Conservation (phyloP, 352 stramenopile species). For the Elongisporangium undulatum region DNA sequence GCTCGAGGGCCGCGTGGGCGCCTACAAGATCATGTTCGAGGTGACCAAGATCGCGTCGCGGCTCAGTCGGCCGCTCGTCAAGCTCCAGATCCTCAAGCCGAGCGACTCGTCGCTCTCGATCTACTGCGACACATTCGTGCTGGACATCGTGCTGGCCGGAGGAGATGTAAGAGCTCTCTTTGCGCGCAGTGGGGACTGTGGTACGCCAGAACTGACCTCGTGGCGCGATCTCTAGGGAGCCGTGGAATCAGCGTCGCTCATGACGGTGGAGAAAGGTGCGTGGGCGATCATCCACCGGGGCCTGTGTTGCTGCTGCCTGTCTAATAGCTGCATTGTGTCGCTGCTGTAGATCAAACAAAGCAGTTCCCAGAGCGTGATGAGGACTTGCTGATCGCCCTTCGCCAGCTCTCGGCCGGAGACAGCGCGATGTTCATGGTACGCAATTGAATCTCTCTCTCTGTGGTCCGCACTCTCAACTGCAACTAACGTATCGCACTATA, state of each 20-base stretch:
- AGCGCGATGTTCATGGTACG: conserved; percentile 73
- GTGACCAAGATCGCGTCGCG: conserved; percentile 86
- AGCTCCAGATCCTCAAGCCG: conserved; percentile 81
- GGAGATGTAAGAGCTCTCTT: conserved; percentile 34
- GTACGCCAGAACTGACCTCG: background rate
- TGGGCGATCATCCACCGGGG: too few species aligned
- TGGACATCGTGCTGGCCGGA: conserved; percentile 76
- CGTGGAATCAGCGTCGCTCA: conserved; percentile 76
- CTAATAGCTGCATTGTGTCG: background rate
- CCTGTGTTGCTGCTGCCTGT: too few species aligned
- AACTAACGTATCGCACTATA: background rate
- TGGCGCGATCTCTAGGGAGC: conserved; percentile 22
- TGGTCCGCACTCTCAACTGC: background rate
- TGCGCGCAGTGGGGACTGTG: too few species aligned
- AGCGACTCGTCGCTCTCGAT: conserved; percentile 82
- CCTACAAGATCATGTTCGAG: conserved; percentile 89
- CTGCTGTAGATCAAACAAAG: conserved; percentile 57
- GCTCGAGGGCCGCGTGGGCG: conserved; percentile 77
- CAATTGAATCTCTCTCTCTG: background rate
- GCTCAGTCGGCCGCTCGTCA: conserved; percentile 79
- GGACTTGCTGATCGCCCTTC: conserved; percentile 62
- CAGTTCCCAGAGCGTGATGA: conserved; percentile 84
- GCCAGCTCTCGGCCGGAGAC: conserved; percentile 64
- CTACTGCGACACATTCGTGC: conserved; percentile 87
- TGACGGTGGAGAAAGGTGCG: conserved; percentile 74